These are phyloP conservation scores for Colletotrichum siamense DNA, from an alignment of 2,329 filamentous ascomycete genomes.

Conservation along the genomic window DNA sequence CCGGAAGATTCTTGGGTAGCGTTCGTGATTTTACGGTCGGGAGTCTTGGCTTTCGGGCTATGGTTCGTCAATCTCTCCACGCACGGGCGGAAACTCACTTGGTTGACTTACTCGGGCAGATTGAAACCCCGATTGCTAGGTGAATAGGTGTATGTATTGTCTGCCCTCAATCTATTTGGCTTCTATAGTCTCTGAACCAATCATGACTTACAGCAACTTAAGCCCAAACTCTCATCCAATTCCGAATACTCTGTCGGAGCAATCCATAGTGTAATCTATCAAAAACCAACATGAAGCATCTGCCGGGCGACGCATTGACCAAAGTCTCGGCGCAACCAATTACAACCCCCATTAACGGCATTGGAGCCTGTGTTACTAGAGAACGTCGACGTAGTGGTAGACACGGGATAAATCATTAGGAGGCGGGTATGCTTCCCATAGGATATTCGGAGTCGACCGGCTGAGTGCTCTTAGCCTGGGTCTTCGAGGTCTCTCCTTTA, in stretches of 20 bases:
- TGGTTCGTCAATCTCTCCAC: not conserved
- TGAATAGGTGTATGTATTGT: not conserved
- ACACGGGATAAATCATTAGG: not conserved
- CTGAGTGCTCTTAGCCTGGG: not conserved
- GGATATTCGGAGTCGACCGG: not conserved
- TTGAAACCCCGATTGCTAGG: not conserved
- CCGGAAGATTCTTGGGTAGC: not conserved
- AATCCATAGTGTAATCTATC: not conserved
- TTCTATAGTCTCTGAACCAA: not conserved
- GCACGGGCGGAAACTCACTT: not conserved
- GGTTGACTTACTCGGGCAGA: not conserved
- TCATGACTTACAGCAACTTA: not conserved
- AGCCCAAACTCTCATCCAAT: not conserved
- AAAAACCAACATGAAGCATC: not conserved
- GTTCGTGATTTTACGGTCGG: not conserved
- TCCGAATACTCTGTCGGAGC: too few species aligned
- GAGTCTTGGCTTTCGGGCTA: not conserved
- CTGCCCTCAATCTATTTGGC: not conserved
- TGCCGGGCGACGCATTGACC: not conserved
- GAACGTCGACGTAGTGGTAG: not conserved
- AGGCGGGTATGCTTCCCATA: not conserved
- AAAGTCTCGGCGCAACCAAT: not conserved
- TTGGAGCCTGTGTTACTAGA: not conserved
- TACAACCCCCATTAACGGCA: not conserved
- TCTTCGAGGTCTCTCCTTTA: not conserved